Percentiles rank a stretch among this genome's conserved stretches.
Evolutionary conservation across 306 rosid species (phyloP).

Genomic region (Senna siamea): DNA sequence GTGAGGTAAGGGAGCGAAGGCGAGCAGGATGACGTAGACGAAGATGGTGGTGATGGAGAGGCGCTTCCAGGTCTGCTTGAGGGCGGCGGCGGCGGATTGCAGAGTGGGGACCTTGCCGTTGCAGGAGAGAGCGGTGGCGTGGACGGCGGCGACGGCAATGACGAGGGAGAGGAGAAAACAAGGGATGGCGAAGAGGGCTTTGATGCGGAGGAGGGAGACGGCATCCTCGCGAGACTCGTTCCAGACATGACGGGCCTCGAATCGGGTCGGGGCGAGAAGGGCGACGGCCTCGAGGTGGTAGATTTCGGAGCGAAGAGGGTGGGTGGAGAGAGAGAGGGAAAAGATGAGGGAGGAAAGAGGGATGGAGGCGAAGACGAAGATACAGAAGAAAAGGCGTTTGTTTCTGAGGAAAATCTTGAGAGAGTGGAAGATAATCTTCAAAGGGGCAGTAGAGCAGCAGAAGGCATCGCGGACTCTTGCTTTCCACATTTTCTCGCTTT

Average conservation of each 20-base stretch:
- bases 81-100: slow-evolving; percentile 38
- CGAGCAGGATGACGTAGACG: slow-evolving; percentile 50
- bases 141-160: slow-evolving; percentile 63
- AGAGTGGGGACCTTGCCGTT: slow-evolving; percentile 39
- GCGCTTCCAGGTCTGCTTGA: slow-evolving; percentile 46
- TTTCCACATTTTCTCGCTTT: slow-evolving; percentile 45
- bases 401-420: slow-evolving; percentile 45
- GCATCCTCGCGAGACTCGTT: slow-evolving; percentile 70
- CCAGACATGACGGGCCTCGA: slow-evolving; percentile 84
- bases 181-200: slow-evolving; percentile 60
- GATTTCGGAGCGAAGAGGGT: slow-evolving; percentile 52
- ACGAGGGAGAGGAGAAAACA: slow-evolving; percentile 60
- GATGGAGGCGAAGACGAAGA: slow-evolving; percentile 53
- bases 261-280: slow-evolving; percentile 57
- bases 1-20: slow-evolving; percentile 46
- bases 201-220: slow-evolving; percentile 57
- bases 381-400: slow-evolving; percentile 51
- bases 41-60: slow-evolving; percentile 59
- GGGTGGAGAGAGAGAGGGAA: slow-evolving; percentile 55
- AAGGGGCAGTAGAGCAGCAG: slow-evolving; percentile 24
- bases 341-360: slow-evolving; percentile 68
- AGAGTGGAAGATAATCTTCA: slow-evolving; percentile 47
- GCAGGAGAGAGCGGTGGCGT: slow-evolving; percentile 45
- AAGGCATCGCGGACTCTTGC: slow-evolving; percentile 1
- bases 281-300: slow-evolving; percentile 72